Percentiles rank a stretch among this genome's conserved stretches.
Conservation (phyloP, 2,329 filamentous ascomycete species). For the Colletotrichum incanum region DNA sequence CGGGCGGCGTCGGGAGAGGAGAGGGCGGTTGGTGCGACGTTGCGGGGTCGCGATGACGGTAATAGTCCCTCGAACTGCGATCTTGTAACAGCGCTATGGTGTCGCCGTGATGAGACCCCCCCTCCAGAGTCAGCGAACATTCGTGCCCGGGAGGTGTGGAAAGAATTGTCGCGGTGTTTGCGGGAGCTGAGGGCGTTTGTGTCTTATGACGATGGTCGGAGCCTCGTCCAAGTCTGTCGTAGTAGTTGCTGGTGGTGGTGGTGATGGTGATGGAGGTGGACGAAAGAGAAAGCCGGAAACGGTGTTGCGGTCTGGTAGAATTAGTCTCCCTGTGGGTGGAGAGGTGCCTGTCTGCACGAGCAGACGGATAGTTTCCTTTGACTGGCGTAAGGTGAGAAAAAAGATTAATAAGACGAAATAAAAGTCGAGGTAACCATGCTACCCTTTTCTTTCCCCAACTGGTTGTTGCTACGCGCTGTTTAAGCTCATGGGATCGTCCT, state of each 20-base stretch:
- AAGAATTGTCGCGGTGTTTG: constrained; percentile 41
- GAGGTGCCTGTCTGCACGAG: constrained; percentile 34
- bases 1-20: constrained; percentile 61
- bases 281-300: constrained; percentile 18
- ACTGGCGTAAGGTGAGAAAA: constrained; percentile 35
- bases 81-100: constrained; percentile 40
- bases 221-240: constrained; percentile 9
- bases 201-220: constrained; percentile 26
- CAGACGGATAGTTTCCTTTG: constrained; percentile 38
- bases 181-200: constrained; percentile 8
- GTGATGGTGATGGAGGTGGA: constrained; percentile 25
- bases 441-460: constrained; percentile 19
- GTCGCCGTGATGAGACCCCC: constrained; percentile 38
- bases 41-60: constrained; percentile 49
- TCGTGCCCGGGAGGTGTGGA: constrained; percentile 41
- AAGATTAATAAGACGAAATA: constrained; percentile 42
- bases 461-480: constrained; percentile 37
- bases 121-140: constrained; percentile 53
- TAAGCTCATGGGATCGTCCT: constrained; percentile 50
- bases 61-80: constrained; percentile 37
- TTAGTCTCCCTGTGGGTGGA: constrained; percentile 32
- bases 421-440: constrained; percentile 43
- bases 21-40: constrained; percentile 42
- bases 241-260: constrained; percentile 14
- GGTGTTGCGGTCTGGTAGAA: constrained; percentile 34